Evolutionary conservation across 225 moss, liverwort and hornwort species (phyloP).

Genomic region (Pseudoscleropodium purum): DNA sequence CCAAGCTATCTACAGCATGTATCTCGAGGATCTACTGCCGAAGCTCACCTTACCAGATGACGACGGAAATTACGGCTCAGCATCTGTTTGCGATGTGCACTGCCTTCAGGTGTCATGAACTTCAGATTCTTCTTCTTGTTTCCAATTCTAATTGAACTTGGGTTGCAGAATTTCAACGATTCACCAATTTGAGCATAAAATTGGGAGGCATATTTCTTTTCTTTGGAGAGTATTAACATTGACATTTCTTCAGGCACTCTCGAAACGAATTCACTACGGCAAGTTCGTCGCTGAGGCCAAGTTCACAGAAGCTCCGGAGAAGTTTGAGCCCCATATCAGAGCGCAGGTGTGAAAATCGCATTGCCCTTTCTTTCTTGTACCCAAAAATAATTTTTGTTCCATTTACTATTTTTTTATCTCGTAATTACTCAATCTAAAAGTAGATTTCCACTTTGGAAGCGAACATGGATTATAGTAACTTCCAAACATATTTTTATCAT

Average conservation of each 20-base stretch:
- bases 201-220: neutral
- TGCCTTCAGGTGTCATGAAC: conserved; percentile 70
- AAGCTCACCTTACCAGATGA: conserved; percentile 62
- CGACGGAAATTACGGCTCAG: conserved; percentile 90
- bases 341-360: conserved; percentile 46
- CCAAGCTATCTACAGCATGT: conserved; percentile 63
- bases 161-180: neutral
- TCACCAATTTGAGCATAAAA: neutral
- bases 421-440: neutral
- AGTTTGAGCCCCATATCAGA: conserved; percentile 62
- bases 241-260: conserved; percentile 49
- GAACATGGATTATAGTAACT: neutral
- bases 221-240: neutral
- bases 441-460: neutral
- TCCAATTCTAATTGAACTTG: neutral
- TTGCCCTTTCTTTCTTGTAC: neutral
- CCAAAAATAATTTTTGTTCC: neutral
- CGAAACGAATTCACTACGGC: conserved; percentile 94
- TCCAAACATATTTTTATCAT: neutral
- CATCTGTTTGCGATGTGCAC: conserved; percentile 75
- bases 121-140: neutral
- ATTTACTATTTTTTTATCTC: neutral
- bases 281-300: conserved; percentile 98
- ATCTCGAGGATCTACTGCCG: conserved; percentile 65
- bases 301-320: conserved; percentile 54